These are phyloP conservation scores for Candida sanyaensis DNA, from an alignment of 1,139 yeast species.

Conservation along the genomic window DNA sequence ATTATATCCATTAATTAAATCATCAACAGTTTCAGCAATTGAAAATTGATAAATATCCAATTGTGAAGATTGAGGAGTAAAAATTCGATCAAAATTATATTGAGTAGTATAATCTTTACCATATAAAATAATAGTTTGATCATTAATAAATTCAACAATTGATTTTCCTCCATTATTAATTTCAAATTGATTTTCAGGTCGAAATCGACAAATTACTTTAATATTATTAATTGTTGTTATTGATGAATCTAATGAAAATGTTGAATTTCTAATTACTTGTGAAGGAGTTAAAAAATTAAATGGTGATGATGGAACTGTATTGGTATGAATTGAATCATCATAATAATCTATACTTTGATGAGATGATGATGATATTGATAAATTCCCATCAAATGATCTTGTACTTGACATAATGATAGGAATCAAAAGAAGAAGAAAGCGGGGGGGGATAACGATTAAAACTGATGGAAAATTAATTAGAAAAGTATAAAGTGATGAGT, in stretches of 20 bases:
- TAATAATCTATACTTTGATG: slow-evolving; percentile 7
- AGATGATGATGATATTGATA: slow-evolving; percentile 1
- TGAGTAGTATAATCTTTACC: slow-evolving; percentile 33
- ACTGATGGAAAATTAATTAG: too few species aligned
- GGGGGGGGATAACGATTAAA: not conserved
- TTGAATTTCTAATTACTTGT: slow-evolving; percentile 4
- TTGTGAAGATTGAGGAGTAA: slow-evolving; percentile 53
- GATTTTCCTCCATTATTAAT: slow-evolving; percentile 16
- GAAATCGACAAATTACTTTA: slow-evolving; percentile 66
- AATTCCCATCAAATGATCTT: slow-evolving; percentile 6
- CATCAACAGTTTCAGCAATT: slow-evolving; percentile 60
- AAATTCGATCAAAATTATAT: slow-evolving; percentile 71
- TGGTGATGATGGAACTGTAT: slow-evolving; percentile 1
- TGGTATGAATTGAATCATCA: slow-evolving; percentile 6
- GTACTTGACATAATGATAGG: not conserved
- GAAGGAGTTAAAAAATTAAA: slow-evolving; percentile 9
- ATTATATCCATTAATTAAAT: slow-evolving; percentile 76
- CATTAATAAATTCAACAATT: slow-evolving; percentile 22
- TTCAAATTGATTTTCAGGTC: slow-evolving; percentile 51
- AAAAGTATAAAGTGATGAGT: too few species aligned
- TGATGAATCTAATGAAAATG: slow-evolving; percentile 1
- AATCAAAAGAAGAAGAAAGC: too few species aligned
- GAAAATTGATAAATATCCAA: slow-evolving; percentile 64
- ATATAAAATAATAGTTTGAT: slow-evolving; percentile 25
- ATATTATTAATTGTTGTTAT: slow-evolving; percentile 30